Evolutionary conservation across 768 basidiomycete genomes (phyloP).

Genomic region (Piloderma croceum): DNA sequence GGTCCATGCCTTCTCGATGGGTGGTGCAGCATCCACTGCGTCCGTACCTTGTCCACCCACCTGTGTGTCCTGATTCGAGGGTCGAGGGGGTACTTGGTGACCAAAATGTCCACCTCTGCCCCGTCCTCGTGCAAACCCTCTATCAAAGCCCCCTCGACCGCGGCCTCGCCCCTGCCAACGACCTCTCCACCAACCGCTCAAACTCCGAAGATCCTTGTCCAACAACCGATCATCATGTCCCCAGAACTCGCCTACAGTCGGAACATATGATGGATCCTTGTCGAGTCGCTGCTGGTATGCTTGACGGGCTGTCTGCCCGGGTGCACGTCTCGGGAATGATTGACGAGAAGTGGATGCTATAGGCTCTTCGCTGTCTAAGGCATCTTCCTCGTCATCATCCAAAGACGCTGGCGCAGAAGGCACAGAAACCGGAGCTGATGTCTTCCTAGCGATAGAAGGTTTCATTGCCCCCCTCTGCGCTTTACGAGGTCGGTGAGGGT

Average conservation of each 20-base stretch:
- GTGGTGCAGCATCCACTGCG: slow-evolving; percentile 37
- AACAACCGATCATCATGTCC: slow-evolving; percentile 88
- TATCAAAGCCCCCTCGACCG: slow-evolving; percentile 42
- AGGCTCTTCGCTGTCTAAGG: slow-evolving; percentile 26
- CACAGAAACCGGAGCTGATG: slow-evolving; percentile 25
- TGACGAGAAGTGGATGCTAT: slow-evolving; percentile 36
- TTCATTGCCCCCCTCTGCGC: slow-evolving; percentile 36
- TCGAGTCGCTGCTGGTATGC: slow-evolving; percentile 81
- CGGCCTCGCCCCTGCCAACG: slow-evolving; percentile 68
- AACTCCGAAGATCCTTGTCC: slow-evolving; percentile 73
- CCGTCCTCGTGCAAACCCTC: slow-evolving; percentile 46
- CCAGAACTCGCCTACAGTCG: slow-evolving; percentile 91
- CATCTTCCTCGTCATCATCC: slow-evolving; percentile 15
- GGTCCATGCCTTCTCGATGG: slow-evolving; percentile 68
- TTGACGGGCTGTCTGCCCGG: slow-evolving; percentile 68
- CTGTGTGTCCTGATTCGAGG: slow-evolving; percentile 16
- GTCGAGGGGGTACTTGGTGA: slow-evolving; percentile 12
- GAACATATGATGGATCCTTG: slow-evolving; percentile 82
- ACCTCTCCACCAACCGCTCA: slow-evolving; percentile 87
- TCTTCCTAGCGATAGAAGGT: slow-evolving; percentile 25
- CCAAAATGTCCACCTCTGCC: slow-evolving; percentile 45
- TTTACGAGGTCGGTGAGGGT: slow-evolving; percentile 34
- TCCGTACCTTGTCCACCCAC: slow-evolving; percentile 15
- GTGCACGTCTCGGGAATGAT: slow-evolving; percentile 28
- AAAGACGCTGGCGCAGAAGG: slow-evolving; percentile 28